Conservation (phyloP, 371 early-diverging fungal species). For the Entomophthora muscae region DNA sequence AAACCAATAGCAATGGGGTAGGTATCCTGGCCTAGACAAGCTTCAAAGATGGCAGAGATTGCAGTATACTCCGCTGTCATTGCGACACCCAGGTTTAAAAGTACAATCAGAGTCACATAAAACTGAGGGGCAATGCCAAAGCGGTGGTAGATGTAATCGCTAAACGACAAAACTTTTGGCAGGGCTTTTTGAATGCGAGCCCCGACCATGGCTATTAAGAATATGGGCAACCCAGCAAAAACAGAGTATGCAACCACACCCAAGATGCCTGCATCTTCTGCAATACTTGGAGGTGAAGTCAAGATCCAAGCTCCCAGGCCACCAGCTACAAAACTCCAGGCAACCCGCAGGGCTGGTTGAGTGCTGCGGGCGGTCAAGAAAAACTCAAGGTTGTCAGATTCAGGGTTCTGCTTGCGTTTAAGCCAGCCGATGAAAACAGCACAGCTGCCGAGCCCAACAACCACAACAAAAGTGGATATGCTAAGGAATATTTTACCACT, state of each 20-base stretch:
- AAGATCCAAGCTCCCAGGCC: constrained; percentile 23
- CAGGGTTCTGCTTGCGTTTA: neutral
- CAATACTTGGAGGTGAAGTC: constrained; percentile 18
- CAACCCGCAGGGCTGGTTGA: constrained; percentile 14
- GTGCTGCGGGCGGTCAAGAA: constrained; percentile 17
- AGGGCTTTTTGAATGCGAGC: constrained; percentile 20
- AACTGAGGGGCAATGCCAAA: constrained; percentile 21
- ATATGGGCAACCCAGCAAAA: constrained; percentile 29
- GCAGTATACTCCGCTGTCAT: constrained; percentile 30
- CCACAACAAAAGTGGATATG: too few relatives aligned
- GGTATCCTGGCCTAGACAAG: constrained; percentile 21
- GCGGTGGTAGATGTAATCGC: constrained; percentile 25
- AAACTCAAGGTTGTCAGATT: constrained; percentile 2
- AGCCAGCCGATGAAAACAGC: too few relatives aligned
- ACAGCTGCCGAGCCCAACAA: too few relatives aligned
- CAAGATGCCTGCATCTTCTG: constrained; percentile 23
- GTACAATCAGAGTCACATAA: constrained; percentile 22
- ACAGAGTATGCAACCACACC: constrained; percentile 29
- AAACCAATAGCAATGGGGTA: constrained; percentile 28
- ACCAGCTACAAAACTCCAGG: constrained; percentile 14
- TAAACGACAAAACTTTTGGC: constrained; percentile 22
- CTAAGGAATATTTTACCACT: too few relatives aligned
- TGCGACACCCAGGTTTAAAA: constrained; percentile 25
- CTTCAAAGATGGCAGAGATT: constrained; percentile 27
- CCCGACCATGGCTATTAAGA: constrained; percentile 28